Base-by-base conservation (phyloP, 768 basidiomycete genomes). In the Auricularia sp. region DNA sequence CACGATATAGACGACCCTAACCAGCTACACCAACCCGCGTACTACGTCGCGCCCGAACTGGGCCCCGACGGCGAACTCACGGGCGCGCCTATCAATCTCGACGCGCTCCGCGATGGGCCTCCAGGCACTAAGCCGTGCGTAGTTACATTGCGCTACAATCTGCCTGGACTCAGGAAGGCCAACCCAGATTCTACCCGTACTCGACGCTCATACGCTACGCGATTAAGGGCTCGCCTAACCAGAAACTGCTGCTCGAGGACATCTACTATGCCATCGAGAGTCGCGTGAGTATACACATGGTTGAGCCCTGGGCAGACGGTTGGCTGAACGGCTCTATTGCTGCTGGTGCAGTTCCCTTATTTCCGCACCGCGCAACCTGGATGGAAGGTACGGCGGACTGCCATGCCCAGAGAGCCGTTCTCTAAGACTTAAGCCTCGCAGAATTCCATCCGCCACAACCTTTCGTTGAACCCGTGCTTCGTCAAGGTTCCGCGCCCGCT, bases 201-300 rank as follows among this genome's bases (percentile, higher is more conserved):
- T 93, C 91, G 3, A 94, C 91, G 39, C 84, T 94, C 63, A 94
- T 94, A 71, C 85, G 91, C 91, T 94, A 93, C 73, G 91, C 91
- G 64, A 94, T 94, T 75, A 94, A 94, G 76, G 92, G 91, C 66
- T 90, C 92, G 6, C 91, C 91, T 47, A 92, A 89, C 73, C 88
- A 90, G 75, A 92, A 90, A 72, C 75, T 94, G 64, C 77, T 94
- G 64, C 77, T 94, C 62, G 91, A 94, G 77, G 91, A 94, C 75
- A 93, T 94, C 63, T 94, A 94, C 74, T 93, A 92, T 76, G 91
- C 91, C 16, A 92, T 94, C 67, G 91, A 92, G 75, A 91, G 89
- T 63, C 83, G 90, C 71, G 90, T 92, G 76, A 73, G 87, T 82
- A 63, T 33, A 44, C 11, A 14, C 29, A 29, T 29, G 29, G 29